Conservation (phyloP, 2,329 filamentous ascomycete species). For the Alternaria sp. region DNA sequence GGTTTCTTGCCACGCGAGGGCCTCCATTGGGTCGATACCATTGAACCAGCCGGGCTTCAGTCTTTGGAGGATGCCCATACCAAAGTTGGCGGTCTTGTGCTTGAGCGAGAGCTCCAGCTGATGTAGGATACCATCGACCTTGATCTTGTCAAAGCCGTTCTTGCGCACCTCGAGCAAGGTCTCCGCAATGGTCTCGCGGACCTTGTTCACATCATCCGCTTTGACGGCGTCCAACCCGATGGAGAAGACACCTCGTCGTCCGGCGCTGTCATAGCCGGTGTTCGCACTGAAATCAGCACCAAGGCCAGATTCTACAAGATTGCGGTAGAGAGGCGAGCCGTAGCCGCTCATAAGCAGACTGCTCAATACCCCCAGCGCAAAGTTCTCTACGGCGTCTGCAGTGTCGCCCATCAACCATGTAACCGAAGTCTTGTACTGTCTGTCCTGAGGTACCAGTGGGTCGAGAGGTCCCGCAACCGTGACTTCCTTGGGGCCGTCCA, state of each 20-base stretch:
- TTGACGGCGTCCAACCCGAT: slow-evolving; percentile 90
- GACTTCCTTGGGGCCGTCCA: slow-evolving; percentile 72
- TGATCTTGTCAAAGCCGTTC: slow-evolving; percentile 84
- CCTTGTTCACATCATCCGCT: slow-evolving; percentile 75
- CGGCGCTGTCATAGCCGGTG: slow-evolving; percentile 84
- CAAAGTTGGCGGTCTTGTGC: slow-evolving; percentile 96
- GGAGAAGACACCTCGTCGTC: slow-evolving; percentile 81
- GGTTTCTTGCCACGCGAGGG: slow-evolving; percentile 89
- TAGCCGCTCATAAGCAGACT: slow-evolving; percentile 91
- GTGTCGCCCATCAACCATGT: slow-evolving; percentile 92
- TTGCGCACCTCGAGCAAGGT: slow-evolving; percentile 73
- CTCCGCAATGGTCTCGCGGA: slow-evolving; percentile 75
- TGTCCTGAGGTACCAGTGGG: slow-evolving; percentile 81
- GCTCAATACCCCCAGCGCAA: slow-evolving; percentile 81
- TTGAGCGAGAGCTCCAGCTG: slow-evolving; percentile 92
- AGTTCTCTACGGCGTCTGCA: slow-evolving; percentile 83
- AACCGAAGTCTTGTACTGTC: slow-evolving; percentile 91
- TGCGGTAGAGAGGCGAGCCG: slow-evolving; percentile 89
- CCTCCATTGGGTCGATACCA: slow-evolving; percentile 88
- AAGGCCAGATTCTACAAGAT: slow-evolving; percentile 85
- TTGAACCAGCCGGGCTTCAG: slow-evolving; percentile 95
- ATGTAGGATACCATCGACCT: slow-evolving; percentile 92
- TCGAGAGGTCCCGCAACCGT: slow-evolving; percentile 83
- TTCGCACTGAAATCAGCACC: slow-evolving; percentile 96
- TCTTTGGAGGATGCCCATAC: slow-evolving; percentile 86